phyloP scores from a whole-genome alignment of 2,329 filamentous ascomycete species.

The Fusarium gaditjirri region DNA sequence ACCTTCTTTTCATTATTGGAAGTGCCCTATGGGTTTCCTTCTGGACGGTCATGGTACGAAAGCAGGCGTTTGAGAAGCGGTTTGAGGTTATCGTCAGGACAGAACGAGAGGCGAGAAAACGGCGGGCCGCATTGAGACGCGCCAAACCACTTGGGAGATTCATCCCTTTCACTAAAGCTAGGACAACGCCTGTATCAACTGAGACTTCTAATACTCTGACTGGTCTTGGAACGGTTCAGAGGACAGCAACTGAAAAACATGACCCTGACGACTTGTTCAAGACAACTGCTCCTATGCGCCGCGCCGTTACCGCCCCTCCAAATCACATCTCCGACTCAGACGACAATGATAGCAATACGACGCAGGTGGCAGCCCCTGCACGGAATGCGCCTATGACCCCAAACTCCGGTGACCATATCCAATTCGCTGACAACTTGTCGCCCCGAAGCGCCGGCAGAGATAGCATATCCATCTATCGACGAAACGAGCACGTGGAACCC shows the following conservation, averaged over 20 bases:
- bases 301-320: slow-evolving; percentile 34
- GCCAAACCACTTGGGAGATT: slow-evolving; percentile 29
- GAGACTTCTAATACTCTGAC: slow-evolving; percentile 1
- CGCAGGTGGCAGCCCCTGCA: slow-evolving; percentile 32
- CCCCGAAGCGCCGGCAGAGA: slow-evolving; percentile 13
- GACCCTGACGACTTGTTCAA: slow-evolving; percentile 12
- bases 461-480: slow-evolving; percentile 36
- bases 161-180: slow-evolving; percentile 37
- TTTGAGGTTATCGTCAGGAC: slow-evolving; percentile 64
- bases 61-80: slow-evolving; percentile 69
- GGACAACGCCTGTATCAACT: slow-evolving; percentile 25
- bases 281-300: slow-evolving; percentile 21
- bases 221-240: slow-evolving; percentile 37
- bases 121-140: slow-evolving; percentile 30
- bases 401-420: slow-evolving; percentile 32
- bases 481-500: slow-evolving; percentile 17
- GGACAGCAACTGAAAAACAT: slow-evolving; percentile 19
- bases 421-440: slow-evolving; percentile 23
- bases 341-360: slow-evolving; percentile 36
- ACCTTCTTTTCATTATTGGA: slow-evolving; percentile 72
- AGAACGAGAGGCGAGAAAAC: slow-evolving; percentile 48
- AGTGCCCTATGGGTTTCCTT: slow-evolving; percentile 74
- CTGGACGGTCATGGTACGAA: slow-evolving; percentile 70
- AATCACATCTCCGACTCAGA: slow-evolving; percentile 30
- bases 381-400: slow-evolving; percentile 24